phyloP scores from a whole-genome alignment of 805 yeast species.

The Cyberlindnera xylosilytica region DNA sequence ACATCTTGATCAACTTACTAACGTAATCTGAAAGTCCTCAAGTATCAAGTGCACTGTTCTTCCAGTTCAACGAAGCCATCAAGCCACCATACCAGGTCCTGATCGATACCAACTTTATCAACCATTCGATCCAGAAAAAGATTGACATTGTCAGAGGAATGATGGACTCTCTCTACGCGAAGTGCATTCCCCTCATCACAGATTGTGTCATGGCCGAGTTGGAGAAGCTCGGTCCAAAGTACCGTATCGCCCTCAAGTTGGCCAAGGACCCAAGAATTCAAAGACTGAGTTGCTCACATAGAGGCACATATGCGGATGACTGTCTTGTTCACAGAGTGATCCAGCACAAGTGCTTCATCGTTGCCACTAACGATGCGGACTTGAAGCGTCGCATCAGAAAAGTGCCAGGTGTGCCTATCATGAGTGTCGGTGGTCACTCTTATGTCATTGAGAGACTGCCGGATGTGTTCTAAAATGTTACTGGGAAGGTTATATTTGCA shows the following conservation, averaged over 20 bases:
- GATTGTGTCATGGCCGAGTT: constrained; percentile 98
- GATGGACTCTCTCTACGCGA: constrained; percentile 94
- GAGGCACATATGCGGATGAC: constrained; percentile 98
- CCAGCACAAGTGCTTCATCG: constrained; percentile 95
- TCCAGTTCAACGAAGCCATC: constrained; percentile 89
- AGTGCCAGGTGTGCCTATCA: constrained; percentile 94
- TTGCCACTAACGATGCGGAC: constrained; percentile 98
- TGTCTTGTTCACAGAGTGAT: constrained; percentile 89
- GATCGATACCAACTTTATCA: constrained; percentile 94
- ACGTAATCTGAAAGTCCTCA: too few relatives aligned
- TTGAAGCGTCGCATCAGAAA: constrained; percentile 90
- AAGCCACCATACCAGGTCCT: constrained; percentile 98
- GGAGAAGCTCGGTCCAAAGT: constrained; percentile 93
- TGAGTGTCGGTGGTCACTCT: constrained; percentile 94
- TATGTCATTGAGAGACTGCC: constrained; percentile 94
- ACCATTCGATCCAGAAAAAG: constrained; percentile 93
- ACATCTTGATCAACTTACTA: too few relatives aligned
- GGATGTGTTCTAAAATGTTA: constrained; percentile 63
- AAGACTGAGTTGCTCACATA: constrained; percentile 84
- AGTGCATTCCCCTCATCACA: constrained; percentile 92
- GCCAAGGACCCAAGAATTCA: constrained; percentile 93
- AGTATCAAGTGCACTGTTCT: constrained; percentile 91
- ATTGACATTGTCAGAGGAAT: constrained; percentile 92
- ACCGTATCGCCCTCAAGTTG: constrained; percentile 84
- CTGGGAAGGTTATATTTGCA: background rate